phyloP scores from a whole-genome alignment of 305 asterid genomes.

The Fraxinus sp. region DNA sequence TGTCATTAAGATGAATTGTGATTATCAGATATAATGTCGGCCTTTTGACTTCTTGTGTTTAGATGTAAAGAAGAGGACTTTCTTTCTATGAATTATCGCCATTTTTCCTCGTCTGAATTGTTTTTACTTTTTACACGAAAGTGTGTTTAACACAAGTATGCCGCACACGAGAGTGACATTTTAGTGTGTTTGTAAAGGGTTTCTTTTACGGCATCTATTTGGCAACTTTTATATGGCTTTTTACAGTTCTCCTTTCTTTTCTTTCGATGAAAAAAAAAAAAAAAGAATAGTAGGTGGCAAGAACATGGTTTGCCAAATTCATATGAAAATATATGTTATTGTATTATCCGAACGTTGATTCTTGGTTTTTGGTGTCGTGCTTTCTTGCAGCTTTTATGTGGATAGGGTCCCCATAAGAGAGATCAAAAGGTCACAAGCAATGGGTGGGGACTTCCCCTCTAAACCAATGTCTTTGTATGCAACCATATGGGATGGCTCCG shows the following conservation, averaged over 20 bases:
- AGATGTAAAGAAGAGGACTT: not conserved
- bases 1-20: not conserved
- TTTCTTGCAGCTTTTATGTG: constrained; percentile 66
- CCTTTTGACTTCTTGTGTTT: not conserved
- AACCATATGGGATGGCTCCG: constrained; percentile 89
- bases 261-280: not conserved
- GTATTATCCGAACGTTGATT: constrained; percentile 12
- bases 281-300: constrained; percentile 21
- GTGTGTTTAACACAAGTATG: not conserved
- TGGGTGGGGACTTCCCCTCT: constrained; percentile 88
- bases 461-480: constrained; percentile 84
- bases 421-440: constrained; percentile 55
- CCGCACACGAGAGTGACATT: not conserved
- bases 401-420: constrained; percentile 80
- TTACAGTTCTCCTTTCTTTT: constrained; percentile 14
- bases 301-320: constrained; percentile 6
- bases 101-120: not conserved
- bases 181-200: not conserved
- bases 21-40: not conserved
- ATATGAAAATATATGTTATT: constrained; percentile 15
- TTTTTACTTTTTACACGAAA: not conserved
- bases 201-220: constrained; percentile 5
- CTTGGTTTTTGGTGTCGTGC: constrained; percentile 22
- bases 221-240: constrained; percentile 19
- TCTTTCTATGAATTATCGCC: not conserved